These are phyloP conservation scores for Rhazya stricta DNA, from an alignment of 257 asterid species.

Conservation along the genomic window DNA sequence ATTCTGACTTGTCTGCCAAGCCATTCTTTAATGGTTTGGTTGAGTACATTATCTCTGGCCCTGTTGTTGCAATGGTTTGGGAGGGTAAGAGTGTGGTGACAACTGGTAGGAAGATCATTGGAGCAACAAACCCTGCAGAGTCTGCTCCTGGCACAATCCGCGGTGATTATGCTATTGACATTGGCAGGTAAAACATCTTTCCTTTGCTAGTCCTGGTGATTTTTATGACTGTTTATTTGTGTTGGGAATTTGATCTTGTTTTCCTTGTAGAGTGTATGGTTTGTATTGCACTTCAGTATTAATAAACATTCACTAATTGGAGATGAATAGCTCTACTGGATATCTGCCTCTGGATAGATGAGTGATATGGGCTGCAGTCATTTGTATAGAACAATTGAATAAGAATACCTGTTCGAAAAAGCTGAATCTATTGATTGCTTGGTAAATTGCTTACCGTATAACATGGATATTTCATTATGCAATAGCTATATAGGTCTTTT, in stretches of 20 bases:
- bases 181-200: constrained; percentile 56
- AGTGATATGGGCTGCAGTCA: no score
- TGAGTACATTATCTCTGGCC: constrained; percentile 89
- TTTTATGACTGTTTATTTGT: neutral
- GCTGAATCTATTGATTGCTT: neutral
- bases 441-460: neutral
- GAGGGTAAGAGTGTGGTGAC: constrained; percentile 85
- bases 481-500: no score
- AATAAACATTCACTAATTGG: neutral
- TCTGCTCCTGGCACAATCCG: constrained; percentile 98
- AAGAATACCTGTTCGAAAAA: neutral
- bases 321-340: neutral
- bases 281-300: neutral
- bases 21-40: constrained; percentile 84
- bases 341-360: no score
- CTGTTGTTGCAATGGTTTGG: constrained; percentile 98
- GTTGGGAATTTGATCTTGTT: no score
- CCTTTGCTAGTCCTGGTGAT: neutral
- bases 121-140: constrained; percentile 91
- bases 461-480: neutral
- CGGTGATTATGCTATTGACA: constrained; percentile 82
- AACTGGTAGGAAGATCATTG: constrained; percentile 92
- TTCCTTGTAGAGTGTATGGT: neutral
- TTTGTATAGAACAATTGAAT: neutral
- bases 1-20: constrained; percentile 81